phyloP scores from a whole-genome alignment of 345 rosid genomes.

The Pistacia vera region DNA sequence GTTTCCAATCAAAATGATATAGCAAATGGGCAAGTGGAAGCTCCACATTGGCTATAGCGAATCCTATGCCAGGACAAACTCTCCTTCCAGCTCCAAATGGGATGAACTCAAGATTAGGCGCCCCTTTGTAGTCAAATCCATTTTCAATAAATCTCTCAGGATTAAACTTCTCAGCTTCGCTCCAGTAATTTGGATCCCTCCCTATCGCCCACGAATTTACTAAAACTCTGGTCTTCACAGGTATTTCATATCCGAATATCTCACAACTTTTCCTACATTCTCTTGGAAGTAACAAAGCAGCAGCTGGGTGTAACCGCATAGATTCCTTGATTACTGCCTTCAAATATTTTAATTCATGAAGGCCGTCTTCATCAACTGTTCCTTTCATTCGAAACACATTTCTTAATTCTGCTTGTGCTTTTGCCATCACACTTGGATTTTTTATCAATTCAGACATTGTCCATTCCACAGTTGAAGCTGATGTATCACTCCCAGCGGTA shows the following conservation, averaged over 20 bases:
- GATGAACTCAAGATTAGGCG: constrained; percentile 17
- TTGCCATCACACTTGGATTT: constrained; percentile 31
- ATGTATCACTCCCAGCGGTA: constrained; percentile 23
- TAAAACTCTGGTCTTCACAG: constrained; percentile 16
- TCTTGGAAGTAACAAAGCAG: constrained; percentile 35
- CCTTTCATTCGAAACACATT: too few relatives aligned
- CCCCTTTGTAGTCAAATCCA: constrained; percentile 29
- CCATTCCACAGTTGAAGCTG: constrained; percentile 22
- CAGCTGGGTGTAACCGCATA: constrained; percentile 32
- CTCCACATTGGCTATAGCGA: constrained; percentile 18
- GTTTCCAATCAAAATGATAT: constrained; percentile 39
- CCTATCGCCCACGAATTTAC: constrained; percentile 14
- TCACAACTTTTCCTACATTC: constrained; percentile 17
- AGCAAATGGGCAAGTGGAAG: constrained; percentile 28
- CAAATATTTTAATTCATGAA: constrained; percentile 26
- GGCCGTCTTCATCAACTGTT: neutral
- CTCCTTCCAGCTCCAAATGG: constrained; percentile 43
- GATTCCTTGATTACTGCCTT: constrained; percentile 35
- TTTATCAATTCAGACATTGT: constrained; percentile 34
- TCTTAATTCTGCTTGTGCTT: constrained; percentile 36
- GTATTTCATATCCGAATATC: constrained; percentile 22
- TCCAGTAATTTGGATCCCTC: constrained; percentile 29
- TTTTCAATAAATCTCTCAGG: constrained; percentile 33
- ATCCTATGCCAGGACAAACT: constrained; percentile 33
- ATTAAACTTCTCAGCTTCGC: constrained; percentile 23